These are phyloP conservation scores for Didymella pinodella DNA, from an alignment of 2,329 filamentous ascomycete species.

Conservation along the genomic window DNA sequence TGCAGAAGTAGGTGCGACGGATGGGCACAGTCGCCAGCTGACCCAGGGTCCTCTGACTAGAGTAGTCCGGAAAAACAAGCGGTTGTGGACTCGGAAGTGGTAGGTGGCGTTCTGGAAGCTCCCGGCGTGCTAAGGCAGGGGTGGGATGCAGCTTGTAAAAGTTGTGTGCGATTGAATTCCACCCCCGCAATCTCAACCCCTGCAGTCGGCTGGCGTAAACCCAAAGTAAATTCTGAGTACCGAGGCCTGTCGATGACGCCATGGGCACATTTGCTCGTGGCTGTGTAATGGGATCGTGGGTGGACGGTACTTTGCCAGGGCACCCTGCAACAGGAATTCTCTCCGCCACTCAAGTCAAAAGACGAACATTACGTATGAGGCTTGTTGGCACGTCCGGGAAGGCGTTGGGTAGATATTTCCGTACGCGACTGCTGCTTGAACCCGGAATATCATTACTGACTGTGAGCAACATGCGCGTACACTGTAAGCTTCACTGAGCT, in stretches of 20 bases:
- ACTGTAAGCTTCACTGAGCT: background rate
- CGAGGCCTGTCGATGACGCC: constrained; percentile 1
- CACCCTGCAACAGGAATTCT: background rate
- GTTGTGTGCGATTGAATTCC: background rate
- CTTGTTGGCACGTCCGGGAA: background rate
- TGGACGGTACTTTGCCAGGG: background rate
- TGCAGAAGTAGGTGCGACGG: constrained; percentile 16
- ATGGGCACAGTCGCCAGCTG: background rate
- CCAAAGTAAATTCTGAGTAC: background rate
- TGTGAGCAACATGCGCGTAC: background rate
- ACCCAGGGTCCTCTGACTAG: constrained; percentile 4
- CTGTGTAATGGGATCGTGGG: background rate
- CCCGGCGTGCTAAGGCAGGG: background rate
- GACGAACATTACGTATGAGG: constrained; percentile 1
- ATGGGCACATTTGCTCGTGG: background rate
- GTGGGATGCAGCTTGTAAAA: background rate
- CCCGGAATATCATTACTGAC: background rate
- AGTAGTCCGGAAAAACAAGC: background rate
- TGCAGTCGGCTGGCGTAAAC: background rate
- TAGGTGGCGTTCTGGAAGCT: constrained; percentile 1
- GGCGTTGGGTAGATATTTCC: background rate
- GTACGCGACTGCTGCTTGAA: background rate
- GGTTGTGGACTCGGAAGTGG: background rate
- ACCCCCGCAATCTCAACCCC: constrained; percentile 1
- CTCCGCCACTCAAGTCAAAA: background rate